Evolutionary conservation across 192 early-diverging fungal genomes (phyloP).

Genomic region (Allomyces macrogynus): DNA sequence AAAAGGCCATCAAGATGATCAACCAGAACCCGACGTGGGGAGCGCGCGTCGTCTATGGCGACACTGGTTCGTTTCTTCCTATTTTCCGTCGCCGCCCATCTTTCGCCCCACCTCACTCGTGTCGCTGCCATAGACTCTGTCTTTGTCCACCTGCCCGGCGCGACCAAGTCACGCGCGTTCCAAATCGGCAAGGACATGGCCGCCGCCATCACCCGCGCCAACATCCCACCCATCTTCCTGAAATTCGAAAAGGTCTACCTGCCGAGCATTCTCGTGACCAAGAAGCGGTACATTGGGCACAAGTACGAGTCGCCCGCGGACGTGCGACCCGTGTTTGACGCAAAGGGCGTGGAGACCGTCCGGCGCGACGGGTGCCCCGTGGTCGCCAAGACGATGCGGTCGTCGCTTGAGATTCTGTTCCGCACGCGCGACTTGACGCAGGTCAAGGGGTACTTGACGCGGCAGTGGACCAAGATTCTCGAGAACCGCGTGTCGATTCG

Average conservation of each 20-base stretch:
- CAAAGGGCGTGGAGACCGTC: conserved; percentile 90
- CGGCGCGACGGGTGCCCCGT: conserved; percentile 66
- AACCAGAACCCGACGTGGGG: conserved; percentile 40
- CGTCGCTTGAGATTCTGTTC: conserved; percentile 59
- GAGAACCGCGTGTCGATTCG: conserved; percentile 36
- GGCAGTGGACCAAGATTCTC: conserved; percentile 54
- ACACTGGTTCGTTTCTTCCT: conserved; percentile 79
- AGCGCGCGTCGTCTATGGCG: conserved; percentile 74
- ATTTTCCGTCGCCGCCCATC: conserved; percentile 14
- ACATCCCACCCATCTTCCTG: conserved; percentile 66
- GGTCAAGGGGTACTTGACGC: conserved; percentile 50
- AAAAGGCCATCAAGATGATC: conserved; percentile 47
- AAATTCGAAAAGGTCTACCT: conserved; percentile 93
- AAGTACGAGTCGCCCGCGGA: conserved; percentile 48
- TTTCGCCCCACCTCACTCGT: no score
- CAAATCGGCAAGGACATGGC: conserved; percentile 66
- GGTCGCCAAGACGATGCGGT: conserved; percentile 58
- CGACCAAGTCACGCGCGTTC: conserved; percentile 50
- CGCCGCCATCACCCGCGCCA: conserved; percentile 42
- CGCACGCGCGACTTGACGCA: conserved; percentile 53
- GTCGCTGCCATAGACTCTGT: not conserved
- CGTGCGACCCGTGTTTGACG: conserved; percentile 59
- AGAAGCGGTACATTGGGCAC: conserved; percentile 84
- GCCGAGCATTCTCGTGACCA: conserved; percentile 70
- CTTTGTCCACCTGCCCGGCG: conserved; percentile 25